Evolutionary conservation across 805 yeast species (phyloP).

Genomic region (Candida chilensis): DNA sequence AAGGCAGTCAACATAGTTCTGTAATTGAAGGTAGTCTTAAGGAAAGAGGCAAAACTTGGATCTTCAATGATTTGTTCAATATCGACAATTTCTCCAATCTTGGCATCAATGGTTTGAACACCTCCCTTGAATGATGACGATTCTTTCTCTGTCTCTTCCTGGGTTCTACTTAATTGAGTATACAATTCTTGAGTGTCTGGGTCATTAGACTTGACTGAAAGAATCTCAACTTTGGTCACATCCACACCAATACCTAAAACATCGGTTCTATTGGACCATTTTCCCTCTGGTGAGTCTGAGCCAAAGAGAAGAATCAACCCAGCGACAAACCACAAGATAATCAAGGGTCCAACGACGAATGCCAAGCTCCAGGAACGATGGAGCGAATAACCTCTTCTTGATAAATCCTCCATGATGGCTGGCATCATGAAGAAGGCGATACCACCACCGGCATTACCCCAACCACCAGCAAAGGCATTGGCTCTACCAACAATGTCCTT

Average conservation of each 20-base stretch:
- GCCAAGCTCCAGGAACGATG: slow-evolving; percentile 16
- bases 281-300: slow-evolving; percentile 22
- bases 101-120: slow-evolving; percentile 7
- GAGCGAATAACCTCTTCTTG: slow-evolving; percentile 7
- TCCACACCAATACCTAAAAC: slow-evolving; percentile 12
- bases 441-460: slow-evolving; percentile 22
- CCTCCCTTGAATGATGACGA: too few relatives aligned
- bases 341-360: slow-evolving; percentile 18
- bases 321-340: slow-evolving; percentile 16
- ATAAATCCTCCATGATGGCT: slow-evolving; percentile 9
- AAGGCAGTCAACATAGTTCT: slow-evolving; percentile 16
- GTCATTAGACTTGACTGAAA: slow-evolving; percentile 10
- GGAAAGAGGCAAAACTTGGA: slow-evolving; percentile 8
- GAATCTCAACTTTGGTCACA: slow-evolving; percentile 10
- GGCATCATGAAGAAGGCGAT: slow-evolving; percentile 21
- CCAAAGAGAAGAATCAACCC: slow-evolving; percentile 12
- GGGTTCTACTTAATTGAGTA: too few relatives aligned
- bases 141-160: too few relatives aligned
- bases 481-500: slow-evolving; percentile 17
- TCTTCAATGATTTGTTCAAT: slow-evolving; percentile 13
- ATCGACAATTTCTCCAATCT: slow-evolving; percentile 8
- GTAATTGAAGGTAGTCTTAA: slow-evolving; percentile 10
- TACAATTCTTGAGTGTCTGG: too few relatives aligned
- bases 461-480: slow-evolving; percentile 18
- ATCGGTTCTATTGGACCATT: slow-evolving; percentile 18